Conservation (phyloP, 805 yeast genomes). For the Yarrowia hollandica region DNA sequence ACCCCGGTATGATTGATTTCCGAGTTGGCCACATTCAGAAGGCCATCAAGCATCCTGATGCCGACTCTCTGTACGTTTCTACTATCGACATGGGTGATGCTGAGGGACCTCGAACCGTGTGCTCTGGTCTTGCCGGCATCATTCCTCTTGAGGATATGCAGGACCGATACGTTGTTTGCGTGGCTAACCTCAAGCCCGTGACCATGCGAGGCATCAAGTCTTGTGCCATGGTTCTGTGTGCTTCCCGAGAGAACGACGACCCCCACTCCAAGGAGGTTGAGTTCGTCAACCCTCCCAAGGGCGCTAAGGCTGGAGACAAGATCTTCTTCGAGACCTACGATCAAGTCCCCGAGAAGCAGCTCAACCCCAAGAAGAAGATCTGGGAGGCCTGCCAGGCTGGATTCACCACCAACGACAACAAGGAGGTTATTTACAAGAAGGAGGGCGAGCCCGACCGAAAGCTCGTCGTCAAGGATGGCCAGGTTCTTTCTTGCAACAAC, state of each 20-base stretch:
- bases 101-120: conserved; percentile 96
- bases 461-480: conserved; percentile 79
- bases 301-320: conserved; percentile 93
- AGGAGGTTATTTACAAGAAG: conserved; percentile 77
- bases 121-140: conserved; percentile 92
- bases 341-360: conserved; percentile 83
- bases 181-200: conserved; percentile 96
- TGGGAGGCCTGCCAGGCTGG: conserved; percentile 95
- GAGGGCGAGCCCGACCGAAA: conserved; percentile 69
- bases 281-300: conserved; percentile 92
- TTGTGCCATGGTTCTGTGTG: conserved; percentile 95
- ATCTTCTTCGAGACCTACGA: conserved; percentile 90
- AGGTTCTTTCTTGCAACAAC: conserved; percentile 69
- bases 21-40: conserved; percentile 96
- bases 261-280: conserved; percentile 57
- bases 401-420: conserved; percentile 74
- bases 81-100: conserved; percentile 96
- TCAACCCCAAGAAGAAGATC: conserved; percentile 97
- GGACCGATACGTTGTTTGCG: conserved; percentile 82
- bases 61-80: conserved; percentile 93
- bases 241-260: conserved; percentile 54
- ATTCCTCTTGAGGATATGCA: conserved; percentile 93
- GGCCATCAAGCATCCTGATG: conserved; percentile 96
- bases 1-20: conserved; percentile 84
- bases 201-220: conserved; percentile 97